phyloP scores from a whole-genome alignment of 2,329 filamentous ascomycete genomes.

The Cladosporium cucumerinum region DNA sequence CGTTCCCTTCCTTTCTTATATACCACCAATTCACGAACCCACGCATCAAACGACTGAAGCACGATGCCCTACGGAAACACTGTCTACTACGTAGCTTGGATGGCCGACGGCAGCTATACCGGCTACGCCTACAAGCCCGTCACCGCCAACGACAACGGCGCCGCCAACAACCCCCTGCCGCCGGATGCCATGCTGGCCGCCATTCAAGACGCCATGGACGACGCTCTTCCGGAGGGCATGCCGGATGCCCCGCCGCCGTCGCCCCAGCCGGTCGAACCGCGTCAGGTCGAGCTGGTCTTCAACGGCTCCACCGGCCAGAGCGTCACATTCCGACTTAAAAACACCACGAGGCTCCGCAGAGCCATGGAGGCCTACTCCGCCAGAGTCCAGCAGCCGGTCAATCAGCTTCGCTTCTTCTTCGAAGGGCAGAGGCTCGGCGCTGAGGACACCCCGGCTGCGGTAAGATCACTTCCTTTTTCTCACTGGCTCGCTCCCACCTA shows the following conservation, averaged over 20 bases:
- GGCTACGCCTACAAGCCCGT: no score
- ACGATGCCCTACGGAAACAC: background rate
- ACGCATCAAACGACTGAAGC: background rate
- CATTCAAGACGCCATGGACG: background rate
- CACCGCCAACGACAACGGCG: background rate
- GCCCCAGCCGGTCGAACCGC: background rate
- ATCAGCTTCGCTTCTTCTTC: slow-evolving; percentile 24
- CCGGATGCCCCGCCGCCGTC: background rate
- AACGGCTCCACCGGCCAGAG: slow-evolving; percentile 20
- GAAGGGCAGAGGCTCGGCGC: slow-evolving; percentile 24
- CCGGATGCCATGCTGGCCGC: background rate
- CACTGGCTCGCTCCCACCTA: background rate
- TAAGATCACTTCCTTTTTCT: slow-evolving; percentile 15
- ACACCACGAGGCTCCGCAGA: slow-evolving; percentile 24
- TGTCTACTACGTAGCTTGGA: no score
- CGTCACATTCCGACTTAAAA: slow-evolving; percentile 27
- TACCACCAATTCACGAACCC: background rate
- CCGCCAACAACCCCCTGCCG: background rate
- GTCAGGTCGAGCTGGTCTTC: slow-evolving; percentile 21
- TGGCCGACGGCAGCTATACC: no score
- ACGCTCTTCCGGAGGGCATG: background rate
- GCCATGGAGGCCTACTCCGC: slow-evolving; percentile 25
- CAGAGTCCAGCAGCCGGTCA: slow-evolving; percentile 16
- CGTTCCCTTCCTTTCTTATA: background rate
- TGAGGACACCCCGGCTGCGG: slow-evolving; percentile 21